Evolutionary conservation across 2,329 filamentous ascomycete species (phyloP), one percentile per base, ranked within the genome.

Genomic region (Rutstroemia sp.): DNA sequence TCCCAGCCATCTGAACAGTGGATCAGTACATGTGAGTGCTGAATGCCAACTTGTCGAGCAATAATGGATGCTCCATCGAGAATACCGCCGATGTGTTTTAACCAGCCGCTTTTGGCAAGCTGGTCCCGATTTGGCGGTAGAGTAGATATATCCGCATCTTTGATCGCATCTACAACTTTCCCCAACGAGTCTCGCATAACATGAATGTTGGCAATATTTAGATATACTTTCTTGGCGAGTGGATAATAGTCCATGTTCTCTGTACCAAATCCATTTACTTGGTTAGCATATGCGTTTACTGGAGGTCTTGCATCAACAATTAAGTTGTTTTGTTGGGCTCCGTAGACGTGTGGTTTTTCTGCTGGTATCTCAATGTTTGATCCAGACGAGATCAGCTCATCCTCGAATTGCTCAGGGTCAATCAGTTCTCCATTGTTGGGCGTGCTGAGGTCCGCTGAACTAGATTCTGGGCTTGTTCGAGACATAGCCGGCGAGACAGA

Each of bases 1-100:
- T 99, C 94, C 94, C 94, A 99, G 4, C 94, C 94, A 72, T 99
- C 94, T 2, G 94, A 97, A 72, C 94, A 99, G 72, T 99, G 94
- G 49, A 99, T 96, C 47, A 99, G 76, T 10, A 95, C 92, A 70
- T 99, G 91, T 1, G 92, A 96, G 68, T 96, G 92, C 62, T 90
- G 88, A 57, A 97, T 85, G 30, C 91, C 94, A 37, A 99, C 86
- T 65, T 94, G 90, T 34, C 88, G 81, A 30, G 92, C 87, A 64
- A 97, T 95, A 56, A 95, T 77, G 49, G 85, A 82, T 5, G 91
- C 87, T 1, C 94, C 94, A 59, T 94, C 88, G 16, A 99, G 75
- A 47, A 99, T 83, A 27, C 86, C 85, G 21, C 82, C 80, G 56
- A 96, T 95, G 68, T 99, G 92, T 66, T 89, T 90, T 49, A 97